Evolutionary conservation across 139 green algal genomes (phyloP), one percentile per base, ranked within the genome.

Genomic region (Chlorella vulgaris): DNA sequence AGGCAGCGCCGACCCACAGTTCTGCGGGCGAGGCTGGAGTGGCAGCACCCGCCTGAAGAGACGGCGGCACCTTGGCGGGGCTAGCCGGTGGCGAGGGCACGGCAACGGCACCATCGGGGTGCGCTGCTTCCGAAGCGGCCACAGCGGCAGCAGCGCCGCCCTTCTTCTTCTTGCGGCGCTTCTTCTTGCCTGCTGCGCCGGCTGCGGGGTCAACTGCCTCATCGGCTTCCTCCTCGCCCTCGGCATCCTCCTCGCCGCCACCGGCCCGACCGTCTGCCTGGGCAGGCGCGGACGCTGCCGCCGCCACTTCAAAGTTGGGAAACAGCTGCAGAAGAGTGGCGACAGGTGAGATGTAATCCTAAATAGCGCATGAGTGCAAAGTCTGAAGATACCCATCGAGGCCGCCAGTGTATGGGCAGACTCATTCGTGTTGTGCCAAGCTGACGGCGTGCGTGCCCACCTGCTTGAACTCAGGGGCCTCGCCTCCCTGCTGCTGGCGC

Each of bases 381-480:
- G n/a, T n/a, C n/a, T n/a, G n/a, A n/a, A n/a, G n/a, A n/a, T n/a
- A n/a, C n/a, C n/a, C n/a, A n/a, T n/a, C n/a, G n/a, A n/a, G n/a
- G n/a, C n/a, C n/a, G n/a, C n/a, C n/a, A n/a, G n/a, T n/a, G n/a
- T n/a, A n/a, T n/a, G n/a, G n/a, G n/a, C n/a, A n/a, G n/a, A n/a
- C n/a, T n/a, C n/a, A n/a, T n/a, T n/a, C n/a, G n/a, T n/a, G n/a
- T n/a, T n/a, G n/a, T n/a, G n/a, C n/a, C n/a, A n/a, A n/a, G n/a
- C n/a, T 58, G 47, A 58, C 47, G 10, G 47, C n/a, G 47, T 58
- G 63, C 31, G 13, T 74, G 7, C 35, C 19, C 42, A 69, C 65
- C 66, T 83, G 65, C 65, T 67, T 76, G 66, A 83, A 83, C 47
- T 83, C 77, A 2, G 35, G 39, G 3, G 22, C n/a, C 50, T 83